Conservation (phyloP, 169 alveolate genomes). For the Plasmodium gonderi region DNA sequence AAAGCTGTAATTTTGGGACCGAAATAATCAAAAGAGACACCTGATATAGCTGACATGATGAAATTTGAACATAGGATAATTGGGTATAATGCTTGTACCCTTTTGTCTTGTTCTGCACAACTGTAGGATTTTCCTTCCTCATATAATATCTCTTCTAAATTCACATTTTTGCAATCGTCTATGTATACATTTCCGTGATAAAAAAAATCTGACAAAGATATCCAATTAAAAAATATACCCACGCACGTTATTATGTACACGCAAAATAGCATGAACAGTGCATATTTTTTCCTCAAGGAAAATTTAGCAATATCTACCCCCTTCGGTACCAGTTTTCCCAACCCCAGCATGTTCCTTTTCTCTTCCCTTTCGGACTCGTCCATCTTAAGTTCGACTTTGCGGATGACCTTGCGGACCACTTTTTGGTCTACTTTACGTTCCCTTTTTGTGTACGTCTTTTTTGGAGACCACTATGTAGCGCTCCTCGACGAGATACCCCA, state of each 20-base stretch:
- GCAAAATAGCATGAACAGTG: constrained; percentile 30
- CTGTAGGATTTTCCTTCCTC: constrained; percentile 8
- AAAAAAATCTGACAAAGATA: constrained; percentile 57
- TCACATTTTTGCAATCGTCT: constrained; percentile 10
- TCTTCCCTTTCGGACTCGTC: neutral
- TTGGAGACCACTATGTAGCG: no score
- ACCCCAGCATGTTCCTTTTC: neutral
- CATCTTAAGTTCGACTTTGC: neutral
- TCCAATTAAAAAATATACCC: constrained; percentile 70
- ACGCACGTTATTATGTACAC: constrained; percentile 55
- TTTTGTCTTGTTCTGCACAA: constrained; percentile 79
- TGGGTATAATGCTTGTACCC: constrained; percentile 79
- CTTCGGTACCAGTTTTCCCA: neutral
- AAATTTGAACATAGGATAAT: constrained; percentile 75
- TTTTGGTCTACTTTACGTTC: neutral
- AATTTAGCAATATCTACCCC: constrained; percentile 41
- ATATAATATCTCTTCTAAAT: neutral
- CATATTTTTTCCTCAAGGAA: constrained; percentile 32
- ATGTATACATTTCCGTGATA: constrained; percentile 57
- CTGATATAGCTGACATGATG: constrained; percentile 79
- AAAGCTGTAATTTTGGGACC: constrained; percentile 79
- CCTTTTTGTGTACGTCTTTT: neutral
- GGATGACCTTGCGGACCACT: neutral
- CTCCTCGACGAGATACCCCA: no score
- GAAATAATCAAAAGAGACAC: constrained; percentile 75